Evolutionary conservation across 2,329 filamentous ascomycete genomes (phyloP), one percentile per base, ranked within the genome.

Genomic region (Escovopsis sp.): DNA sequence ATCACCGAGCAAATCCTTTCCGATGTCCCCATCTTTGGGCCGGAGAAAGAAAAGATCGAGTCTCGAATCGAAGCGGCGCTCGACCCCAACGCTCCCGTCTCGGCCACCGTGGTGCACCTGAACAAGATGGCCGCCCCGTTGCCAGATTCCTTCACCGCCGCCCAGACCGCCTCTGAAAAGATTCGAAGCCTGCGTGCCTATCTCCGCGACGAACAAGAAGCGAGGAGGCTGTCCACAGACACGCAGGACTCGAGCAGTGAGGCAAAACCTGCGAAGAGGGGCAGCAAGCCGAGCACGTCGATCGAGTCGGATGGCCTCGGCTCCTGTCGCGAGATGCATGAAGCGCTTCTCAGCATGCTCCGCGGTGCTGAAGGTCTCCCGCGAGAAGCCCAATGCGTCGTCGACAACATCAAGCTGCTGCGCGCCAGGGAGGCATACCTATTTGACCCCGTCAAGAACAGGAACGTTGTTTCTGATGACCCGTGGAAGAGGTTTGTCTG

Each of bases 401-500:
- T 76, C 11, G 71, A 79, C 45, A 71, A 79, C 46, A 57, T 66
- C 4, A 76, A 78, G 66, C 59, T 80, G 9, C 58, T 74, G 32
- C 71, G 77, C 13, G 73, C 75, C 7, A 72, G 72, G 47, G 74
- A 76, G 49, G 71, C 67, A 42, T 81, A 81, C 47, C 59, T 80
- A 0, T 79, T 81, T 46, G 66, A 87, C 51, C 77, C 76, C 44
- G 60, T 62, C 13, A 71, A 65, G 38, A 91, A 91, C 52, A 71
- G 72, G 46, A 61, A 69, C 6, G 71, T 88, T n/a, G 70, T 83
- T 1, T 65, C 70, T 6, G 81, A 85, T 45, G 79, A 88, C 51
- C 74, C 73, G 27, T 84, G 82, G 74, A 65, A 89, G n/a, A 71
- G 77, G 43, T 80, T 83, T 43, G 64, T 84, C n/a, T 93, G 85